phyloP scores from a whole-genome alignment of 139 green algal genomes.

The Chlamydomonas sp. region DNA sequence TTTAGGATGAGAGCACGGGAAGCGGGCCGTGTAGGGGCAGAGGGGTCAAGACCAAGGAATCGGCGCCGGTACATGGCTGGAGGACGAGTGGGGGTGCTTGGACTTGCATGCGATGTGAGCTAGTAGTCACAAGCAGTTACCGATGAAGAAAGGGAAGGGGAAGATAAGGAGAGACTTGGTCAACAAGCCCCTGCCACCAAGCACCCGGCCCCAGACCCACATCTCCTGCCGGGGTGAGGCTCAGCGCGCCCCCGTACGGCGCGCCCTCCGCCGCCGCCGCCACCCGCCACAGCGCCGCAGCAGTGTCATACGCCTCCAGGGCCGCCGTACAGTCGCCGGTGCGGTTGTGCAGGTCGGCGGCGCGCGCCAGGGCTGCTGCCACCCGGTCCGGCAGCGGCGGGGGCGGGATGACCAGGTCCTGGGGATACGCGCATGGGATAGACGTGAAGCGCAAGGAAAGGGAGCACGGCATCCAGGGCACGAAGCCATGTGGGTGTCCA shows the following conservation, averaged over 20 bases:
- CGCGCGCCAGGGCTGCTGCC: conserved; percentile 16
- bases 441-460: too few relatives aligned
- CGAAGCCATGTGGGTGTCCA: background rate
- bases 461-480: background rate
- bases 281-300: conserved; percentile 14
- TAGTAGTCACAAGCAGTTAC: too few relatives aligned
- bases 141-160: background rate
- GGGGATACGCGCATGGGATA: background rate
- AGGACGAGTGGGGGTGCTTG: too few relatives aligned
- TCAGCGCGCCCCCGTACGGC: background rate
- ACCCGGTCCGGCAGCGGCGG: conserved; percentile 47
- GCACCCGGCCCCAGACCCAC: conserved; percentile 13
- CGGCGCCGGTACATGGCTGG: too few relatives aligned
- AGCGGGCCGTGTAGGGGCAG: too few relatives aligned
- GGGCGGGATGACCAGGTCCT: conserved; percentile 61
- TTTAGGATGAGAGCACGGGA: too few relatives aligned
- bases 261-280: background rate
- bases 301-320: conserved; percentile 35
- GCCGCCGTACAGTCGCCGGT: conserved; percentile 31
- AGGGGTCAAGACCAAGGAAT: too few relatives aligned
- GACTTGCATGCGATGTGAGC: too few relatives aligned
- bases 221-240: conserved; percentile 32
- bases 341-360: conserved; percentile 46
- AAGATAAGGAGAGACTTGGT: background rate
- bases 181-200: background rate